These are phyloP conservation scores for Hyaloperonospora arabidopsidis DNA, from an alignment of 352 stramenopile species.

Conservation along the genomic window DNA sequence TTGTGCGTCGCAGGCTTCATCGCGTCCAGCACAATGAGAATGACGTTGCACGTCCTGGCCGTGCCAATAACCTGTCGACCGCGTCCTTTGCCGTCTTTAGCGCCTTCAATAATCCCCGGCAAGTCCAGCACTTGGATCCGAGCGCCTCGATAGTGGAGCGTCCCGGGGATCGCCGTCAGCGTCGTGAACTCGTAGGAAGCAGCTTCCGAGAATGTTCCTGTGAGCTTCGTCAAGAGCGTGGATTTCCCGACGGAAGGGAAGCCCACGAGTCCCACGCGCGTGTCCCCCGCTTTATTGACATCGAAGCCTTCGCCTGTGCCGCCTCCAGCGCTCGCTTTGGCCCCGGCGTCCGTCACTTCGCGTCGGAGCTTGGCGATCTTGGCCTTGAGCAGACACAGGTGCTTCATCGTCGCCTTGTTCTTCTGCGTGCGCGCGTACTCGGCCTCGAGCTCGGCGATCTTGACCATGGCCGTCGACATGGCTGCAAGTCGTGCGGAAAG, in stretches of 20 bases:
- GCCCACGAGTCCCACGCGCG: constrained; percentile 94
- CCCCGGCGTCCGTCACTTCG: constrained; percentile 84
- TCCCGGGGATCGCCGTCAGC: constrained; percentile 96
- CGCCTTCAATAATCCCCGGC: constrained; percentile 97
- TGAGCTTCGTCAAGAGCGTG: constrained; percentile 95
- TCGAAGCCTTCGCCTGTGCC: constrained; percentile 84
- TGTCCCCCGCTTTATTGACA: constrained; percentile 93
- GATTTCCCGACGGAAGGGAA: constrained; percentile 99
- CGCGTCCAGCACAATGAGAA: constrained; percentile 96
- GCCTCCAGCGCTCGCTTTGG: constrained; percentile 47
- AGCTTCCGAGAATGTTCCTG: constrained; percentile 92
- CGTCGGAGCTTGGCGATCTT: constrained; percentile 95
- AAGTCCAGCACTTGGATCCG: constrained; percentile 87
- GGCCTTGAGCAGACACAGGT: constrained; percentile 96
- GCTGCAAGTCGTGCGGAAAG: constrained; percentile 2
- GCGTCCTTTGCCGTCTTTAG: constrained; percentile 95
- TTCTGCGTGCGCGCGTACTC: constrained; percentile 98
- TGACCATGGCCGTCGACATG: constrained; percentile 61
- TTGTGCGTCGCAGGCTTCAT: constrained; percentile 97
- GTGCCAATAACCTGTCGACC: constrained; percentile 96
- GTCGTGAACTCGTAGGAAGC: constrained; percentile 99
- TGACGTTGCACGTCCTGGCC: constrained; percentile 96
- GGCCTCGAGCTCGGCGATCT: constrained; percentile 77
- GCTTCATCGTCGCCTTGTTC: constrained; percentile 99
- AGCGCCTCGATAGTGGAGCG: constrained; percentile 91